phyloP scores from a whole-genome alignment of 805 yeast species.

The Candida andamanensis region DNA sequence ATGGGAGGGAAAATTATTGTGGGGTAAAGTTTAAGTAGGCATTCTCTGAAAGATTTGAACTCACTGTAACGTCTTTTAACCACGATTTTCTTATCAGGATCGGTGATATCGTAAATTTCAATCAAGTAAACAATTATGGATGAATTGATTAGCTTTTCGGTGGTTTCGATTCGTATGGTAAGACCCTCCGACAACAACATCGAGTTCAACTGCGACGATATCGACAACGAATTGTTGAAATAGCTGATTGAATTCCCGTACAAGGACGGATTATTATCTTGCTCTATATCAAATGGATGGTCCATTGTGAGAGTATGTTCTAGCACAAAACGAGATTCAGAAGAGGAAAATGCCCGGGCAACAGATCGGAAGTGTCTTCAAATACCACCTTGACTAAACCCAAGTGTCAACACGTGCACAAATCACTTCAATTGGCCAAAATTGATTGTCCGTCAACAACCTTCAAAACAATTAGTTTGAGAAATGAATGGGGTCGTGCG shows the following conservation, averaged over 20 bases:
- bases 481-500: too few relatives aligned
- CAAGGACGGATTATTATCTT: slow-evolving; percentile 42
- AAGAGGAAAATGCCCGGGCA: background rate
- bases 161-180: slow-evolving; percentile 25
- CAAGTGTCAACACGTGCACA: too few relatives aligned
- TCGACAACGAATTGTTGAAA: slow-evolving; percentile 24
- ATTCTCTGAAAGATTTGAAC: slow-evolving; percentile 39
- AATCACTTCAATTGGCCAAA: too few relatives aligned
- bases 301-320: too few relatives aligned
- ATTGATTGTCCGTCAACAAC: too few relatives aligned
- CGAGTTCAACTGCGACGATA: slow-evolving; percentile 26
- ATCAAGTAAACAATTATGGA: slow-evolving; percentile 36
- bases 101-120: slow-evolving; percentile 11
- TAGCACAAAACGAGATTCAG: slow-evolving; percentile 5
- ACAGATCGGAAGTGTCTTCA: too few relatives aligned
- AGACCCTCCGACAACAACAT: slow-evolving; percentile 16
- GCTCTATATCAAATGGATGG: slow-evolving; percentile 31
- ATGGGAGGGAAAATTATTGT: slow-evolving; percentile 39
- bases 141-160: slow-evolving; percentile 32
- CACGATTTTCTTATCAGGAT: slow-evolving; percentile 14
- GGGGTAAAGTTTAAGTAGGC: slow-evolving; percentile 33
- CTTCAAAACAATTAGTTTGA: too few relatives aligned
- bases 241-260: slow-evolving; percentile 24
- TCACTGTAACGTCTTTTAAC: slow-evolving; percentile 41
- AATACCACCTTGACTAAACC: too few relatives aligned